A percentile compares a stretch with the other conserved stretches of the same genome.
Evolutionary conservation across 2,329 filamentous ascomycete genomes (phyloP).

Genomic region (Apiospora sp.): DNA sequence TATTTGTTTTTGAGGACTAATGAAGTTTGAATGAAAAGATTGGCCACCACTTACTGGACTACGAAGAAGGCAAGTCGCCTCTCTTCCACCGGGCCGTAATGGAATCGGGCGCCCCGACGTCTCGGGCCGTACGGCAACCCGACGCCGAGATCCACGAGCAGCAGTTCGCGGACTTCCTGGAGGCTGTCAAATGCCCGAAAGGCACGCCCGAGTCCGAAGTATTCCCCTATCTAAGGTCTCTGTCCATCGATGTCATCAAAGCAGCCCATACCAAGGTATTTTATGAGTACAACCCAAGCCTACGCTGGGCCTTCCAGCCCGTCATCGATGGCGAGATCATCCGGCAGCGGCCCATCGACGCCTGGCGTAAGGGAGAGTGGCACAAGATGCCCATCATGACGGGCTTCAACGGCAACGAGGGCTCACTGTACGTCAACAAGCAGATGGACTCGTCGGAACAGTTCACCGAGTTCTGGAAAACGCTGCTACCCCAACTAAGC

Average conservation of each 20-base stretch:
- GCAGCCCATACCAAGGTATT: conserved; percentile 46
- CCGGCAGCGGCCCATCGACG: conserved; percentile 37
- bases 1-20: neutral
- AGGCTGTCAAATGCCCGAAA: conserved; percentile 54
- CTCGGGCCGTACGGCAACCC: conserved; percentile 48
- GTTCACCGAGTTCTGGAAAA: conserved; percentile 49
- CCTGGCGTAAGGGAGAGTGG: conserved; percentile 38
- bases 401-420: conserved; percentile 53
- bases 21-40: conserved; percentile 49
- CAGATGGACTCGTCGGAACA: conserved; percentile 42
- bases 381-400: conserved; percentile 50
- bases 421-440: conserved; percentile 51
- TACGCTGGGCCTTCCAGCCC: conserved; percentile 62
- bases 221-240: conserved; percentile 52
- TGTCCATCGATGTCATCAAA: conserved; percentile 41
- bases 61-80: conserved; percentile 45
- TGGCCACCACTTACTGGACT: conserved; percentile 60
- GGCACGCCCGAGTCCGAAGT: conserved; percentile 52
- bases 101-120: conserved; percentile 50
- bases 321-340: conserved; percentile 52
- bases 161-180: conserved; percentile 56
- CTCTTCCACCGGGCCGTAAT: conserved; percentile 48
- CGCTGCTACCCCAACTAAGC: conserved; percentile 48
- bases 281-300: conserved; percentile 43
- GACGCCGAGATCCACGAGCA: conserved; percentile 58